Conservation (phyloP, 768 basidiomycete genomes). For the Nevesoporus exiguus region DNA sequence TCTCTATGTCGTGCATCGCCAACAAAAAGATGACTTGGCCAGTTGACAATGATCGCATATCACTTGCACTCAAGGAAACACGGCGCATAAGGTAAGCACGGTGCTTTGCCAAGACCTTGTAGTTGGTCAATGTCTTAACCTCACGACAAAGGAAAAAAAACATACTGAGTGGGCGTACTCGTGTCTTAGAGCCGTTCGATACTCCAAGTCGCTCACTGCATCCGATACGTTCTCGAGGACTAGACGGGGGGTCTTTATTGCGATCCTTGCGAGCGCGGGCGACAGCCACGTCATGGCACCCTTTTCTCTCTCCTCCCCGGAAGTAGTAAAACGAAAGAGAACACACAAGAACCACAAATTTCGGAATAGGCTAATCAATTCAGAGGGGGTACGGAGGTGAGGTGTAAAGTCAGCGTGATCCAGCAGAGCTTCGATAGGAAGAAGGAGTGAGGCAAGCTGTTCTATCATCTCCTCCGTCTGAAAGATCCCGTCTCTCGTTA, state of each 20-base stretch:
- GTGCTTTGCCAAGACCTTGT: constrained; percentile 68
- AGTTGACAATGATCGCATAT: constrained; percentile 70
- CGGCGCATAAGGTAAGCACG: constrained; percentile 59
- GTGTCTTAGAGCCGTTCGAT: constrained; percentile 84
- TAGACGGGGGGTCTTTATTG: constrained; percentile 80
- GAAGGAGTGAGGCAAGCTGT: constrained; percentile 81
- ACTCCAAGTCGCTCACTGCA: constrained; percentile 85
- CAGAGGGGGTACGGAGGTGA: constrained; percentile 49
- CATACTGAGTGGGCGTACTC: constrained; percentile 77
- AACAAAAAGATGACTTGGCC: constrained; percentile 85
- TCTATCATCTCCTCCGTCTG: constrained; percentile 82
- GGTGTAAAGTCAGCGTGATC: constrained; percentile 66
- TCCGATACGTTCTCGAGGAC: constrained; percentile 82
- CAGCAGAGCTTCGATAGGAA: constrained; percentile 88
- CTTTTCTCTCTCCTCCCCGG: constrained; percentile 42
- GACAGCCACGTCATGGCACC: constrained; percentile 76
- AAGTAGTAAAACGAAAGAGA: constrained; percentile 72
- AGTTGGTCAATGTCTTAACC: constrained; percentile 1
- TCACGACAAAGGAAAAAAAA: neutral
- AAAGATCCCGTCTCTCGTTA: constrained; percentile 1
- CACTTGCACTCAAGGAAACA: constrained; percentile 61
- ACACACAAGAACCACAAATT: constrained; percentile 94
- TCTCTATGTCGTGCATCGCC: constrained; percentile 85
- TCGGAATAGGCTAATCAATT: constrained; percentile 75
- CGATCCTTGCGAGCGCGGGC: constrained; percentile 75